A percentile compares a stretch with the other conserved stretches of the same genome.
Conservation (phyloP, 2,329 filamentous ascomycete genomes). For the Aspergillus fijiensis region DNA sequence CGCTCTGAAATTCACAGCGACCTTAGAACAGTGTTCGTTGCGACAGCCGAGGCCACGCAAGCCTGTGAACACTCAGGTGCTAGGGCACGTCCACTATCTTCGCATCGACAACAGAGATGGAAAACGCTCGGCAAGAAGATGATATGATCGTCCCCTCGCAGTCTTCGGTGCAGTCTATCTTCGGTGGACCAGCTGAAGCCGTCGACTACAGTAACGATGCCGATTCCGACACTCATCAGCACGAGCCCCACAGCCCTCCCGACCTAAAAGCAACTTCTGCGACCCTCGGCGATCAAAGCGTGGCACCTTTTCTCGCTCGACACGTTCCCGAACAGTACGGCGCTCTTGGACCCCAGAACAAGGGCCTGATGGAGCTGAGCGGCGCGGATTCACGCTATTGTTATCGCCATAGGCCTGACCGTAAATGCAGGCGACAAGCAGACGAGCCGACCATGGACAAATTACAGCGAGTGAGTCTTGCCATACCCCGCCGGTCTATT, state of each 20-base stretch:
- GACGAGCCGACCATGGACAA: conserved; percentile 96
- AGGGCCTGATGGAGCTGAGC: conserved; percentile 45
- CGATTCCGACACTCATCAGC: conserved; percentile 25
- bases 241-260: conserved; percentile 27
- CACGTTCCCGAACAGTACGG: conserved; percentile 90
- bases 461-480: conserved; percentile 70
- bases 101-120: conserved; percentile 3
- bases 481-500: background rate
- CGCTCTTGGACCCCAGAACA: conserved; percentile 57
- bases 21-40: background rate
- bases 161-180: conserved; percentile 22
- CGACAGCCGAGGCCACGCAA: conserved; percentile 4
- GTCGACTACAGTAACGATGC: conserved; percentile 18
- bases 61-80: background rate
- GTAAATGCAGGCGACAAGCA: conserved; percentile 87
- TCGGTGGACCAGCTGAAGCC: conserved; percentile 19
- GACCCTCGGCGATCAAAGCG: conserved; percentile 71
- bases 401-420: conserved; percentile 90
- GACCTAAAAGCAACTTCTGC: conserved; percentile 46
- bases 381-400: conserved; percentile 79
- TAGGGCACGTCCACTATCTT: background rate
- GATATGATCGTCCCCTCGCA: conserved; percentile 1
- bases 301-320: conserved; percentile 83
- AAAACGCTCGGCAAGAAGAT: conserved; percentile 2
- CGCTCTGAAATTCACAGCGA: background rate